Evolutionary conservation across 768 basidiomycete genomes (phyloP).

Genomic region (Mycena haematopus): DNA sequence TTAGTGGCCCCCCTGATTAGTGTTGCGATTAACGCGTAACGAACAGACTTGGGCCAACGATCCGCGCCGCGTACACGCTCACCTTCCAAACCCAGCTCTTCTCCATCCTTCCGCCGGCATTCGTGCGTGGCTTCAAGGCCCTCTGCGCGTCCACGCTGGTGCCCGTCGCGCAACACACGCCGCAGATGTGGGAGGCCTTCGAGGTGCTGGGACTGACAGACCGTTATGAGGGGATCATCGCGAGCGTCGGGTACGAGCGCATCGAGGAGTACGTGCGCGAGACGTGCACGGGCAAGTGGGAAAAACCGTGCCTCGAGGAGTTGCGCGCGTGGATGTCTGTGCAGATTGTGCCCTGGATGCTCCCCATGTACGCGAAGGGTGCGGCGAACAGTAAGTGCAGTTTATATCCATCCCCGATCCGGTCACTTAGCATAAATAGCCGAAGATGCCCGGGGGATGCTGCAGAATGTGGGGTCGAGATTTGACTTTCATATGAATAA

Average conservation of each 20-base stretch:
- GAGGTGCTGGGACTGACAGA: slow-evolving; percentile 78
- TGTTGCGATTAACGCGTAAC: slow-evolving; percentile 12
- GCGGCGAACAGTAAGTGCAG: slow-evolving; percentile 57
- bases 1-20: slow-evolving; percentile 40
- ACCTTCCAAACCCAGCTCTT: slow-evolving; percentile 79
- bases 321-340: slow-evolving; percentile 80
- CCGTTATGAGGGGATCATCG: slow-evolving; percentile 83
- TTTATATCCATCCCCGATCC: neutral
- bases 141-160: slow-evolving; percentile 66
- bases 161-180: slow-evolving; percentile 35
- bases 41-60: slow-evolving; percentile 65
- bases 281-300: slow-evolving; percentile 75
- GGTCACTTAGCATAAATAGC: slow-evolving; percentile 45
- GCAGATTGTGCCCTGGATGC: slow-evolving; percentile 86
- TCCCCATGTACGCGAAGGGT: slow-evolving; percentile 76
- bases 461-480: slow-evolving; percentile 78
- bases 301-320: slow-evolving; percentile 61
- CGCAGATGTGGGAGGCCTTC: slow-evolving; percentile 61
- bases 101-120: slow-evolving; percentile 71
- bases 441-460: slow-evolving; percentile 73
- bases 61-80: slow-evolving; percentile 66
- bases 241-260: slow-evolving; percentile 83
- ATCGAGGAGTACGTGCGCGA: slow-evolving; percentile 78
- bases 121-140: slow-evolving; percentile 70
- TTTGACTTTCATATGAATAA: slow-evolving; percentile 96